Conservation (phyloP, 2,329 filamentous ascomycete species). For the Penicillium vulpinum region DNA sequence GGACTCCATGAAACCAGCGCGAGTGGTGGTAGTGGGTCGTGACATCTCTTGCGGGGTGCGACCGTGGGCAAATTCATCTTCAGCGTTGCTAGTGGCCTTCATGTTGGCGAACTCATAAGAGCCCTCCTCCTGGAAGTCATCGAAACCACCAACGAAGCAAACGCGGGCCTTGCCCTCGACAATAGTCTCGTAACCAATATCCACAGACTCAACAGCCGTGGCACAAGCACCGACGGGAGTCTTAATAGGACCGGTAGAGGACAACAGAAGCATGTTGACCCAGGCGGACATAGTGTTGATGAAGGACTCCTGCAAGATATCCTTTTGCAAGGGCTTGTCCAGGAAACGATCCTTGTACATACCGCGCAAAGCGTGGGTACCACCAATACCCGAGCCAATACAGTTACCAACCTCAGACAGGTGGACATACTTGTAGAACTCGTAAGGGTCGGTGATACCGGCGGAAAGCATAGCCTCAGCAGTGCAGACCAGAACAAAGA, state of each 20-base stretch:
- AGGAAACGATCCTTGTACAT: slow-evolving; percentile 99
- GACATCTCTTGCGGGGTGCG: slow-evolving; percentile 98
- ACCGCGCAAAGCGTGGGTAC: slow-evolving; percentile 83
- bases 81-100: slow-evolving; percentile 97
- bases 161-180: slow-evolving; percentile 96
- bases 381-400: slow-evolving; percentile 97
- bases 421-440: slow-evolving; percentile 99
- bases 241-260: slow-evolving; percentile 97
- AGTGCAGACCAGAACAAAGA: slow-evolving; percentile 92
- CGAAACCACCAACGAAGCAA: slow-evolving; percentile 97
- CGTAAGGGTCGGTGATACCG: slow-evolving; percentile 97
- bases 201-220: slow-evolving; percentile 93
- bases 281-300: slow-evolving; percentile 99
- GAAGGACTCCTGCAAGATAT: slow-evolving; percentile 98
- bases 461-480: slow-evolving; percentile 86
- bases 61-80: slow-evolving; percentile 93
- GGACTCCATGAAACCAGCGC: slow-evolving; percentile 99
- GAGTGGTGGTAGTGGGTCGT: slow-evolving; percentile 90
- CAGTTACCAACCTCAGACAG: slow-evolving; percentile 98
- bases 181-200: slow-evolving; percentile 98
- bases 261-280: slow-evolving; percentile 98
- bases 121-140: slow-evolving; percentile 98
- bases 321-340: slow-evolving; percentile 96
- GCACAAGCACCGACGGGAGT: slow-evolving; percentile 97
- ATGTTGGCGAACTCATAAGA: slow-evolving; percentile 99